Conservation (phyloP, 2,329 filamentous ascomycete species). For the Exserohilum turcica region DNA sequence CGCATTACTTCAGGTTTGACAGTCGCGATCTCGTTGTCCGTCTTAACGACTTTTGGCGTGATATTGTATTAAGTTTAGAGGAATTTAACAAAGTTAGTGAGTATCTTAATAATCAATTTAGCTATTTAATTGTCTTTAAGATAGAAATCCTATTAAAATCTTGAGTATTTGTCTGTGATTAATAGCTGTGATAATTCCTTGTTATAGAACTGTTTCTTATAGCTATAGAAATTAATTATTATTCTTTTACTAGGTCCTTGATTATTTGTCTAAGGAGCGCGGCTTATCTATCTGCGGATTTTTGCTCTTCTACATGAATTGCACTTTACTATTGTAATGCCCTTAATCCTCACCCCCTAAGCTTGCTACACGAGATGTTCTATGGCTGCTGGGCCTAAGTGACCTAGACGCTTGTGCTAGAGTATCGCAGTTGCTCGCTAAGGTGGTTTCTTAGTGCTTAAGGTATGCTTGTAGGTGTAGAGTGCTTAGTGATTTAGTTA, state of each 20-base stretch:
- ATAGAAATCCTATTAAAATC: neutral
- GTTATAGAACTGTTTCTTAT: no score
- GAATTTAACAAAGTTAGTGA: neutral
- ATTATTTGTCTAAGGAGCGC: neutral
- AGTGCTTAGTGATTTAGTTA: no score
- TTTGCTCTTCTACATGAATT: neutral
- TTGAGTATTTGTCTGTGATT: neutral
- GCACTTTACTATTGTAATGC: neutral
- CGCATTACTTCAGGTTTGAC: neutral
- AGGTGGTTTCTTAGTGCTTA: neutral
- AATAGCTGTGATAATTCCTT: no score
- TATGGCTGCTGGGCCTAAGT: neutral
- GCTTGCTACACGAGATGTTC: neutral
- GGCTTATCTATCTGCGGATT: neutral
- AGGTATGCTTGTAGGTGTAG: neutral
- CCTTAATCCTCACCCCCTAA: neutral
- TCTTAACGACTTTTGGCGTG: neutral
- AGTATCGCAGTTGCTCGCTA: neutral
- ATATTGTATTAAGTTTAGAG: conserved; percentile 1
- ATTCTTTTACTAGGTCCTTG: neutral
- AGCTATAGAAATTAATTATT: no score
- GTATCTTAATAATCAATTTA: neutral
- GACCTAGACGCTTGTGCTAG: neutral
- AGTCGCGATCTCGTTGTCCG: neutral
- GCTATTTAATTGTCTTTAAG: neutral